Evolutionary conservation across 2,329 filamentous ascomycete genomes (phyloP), one percentile per base, ranked within the genome.

Genomic region (Alternaria brassicae): DNA sequence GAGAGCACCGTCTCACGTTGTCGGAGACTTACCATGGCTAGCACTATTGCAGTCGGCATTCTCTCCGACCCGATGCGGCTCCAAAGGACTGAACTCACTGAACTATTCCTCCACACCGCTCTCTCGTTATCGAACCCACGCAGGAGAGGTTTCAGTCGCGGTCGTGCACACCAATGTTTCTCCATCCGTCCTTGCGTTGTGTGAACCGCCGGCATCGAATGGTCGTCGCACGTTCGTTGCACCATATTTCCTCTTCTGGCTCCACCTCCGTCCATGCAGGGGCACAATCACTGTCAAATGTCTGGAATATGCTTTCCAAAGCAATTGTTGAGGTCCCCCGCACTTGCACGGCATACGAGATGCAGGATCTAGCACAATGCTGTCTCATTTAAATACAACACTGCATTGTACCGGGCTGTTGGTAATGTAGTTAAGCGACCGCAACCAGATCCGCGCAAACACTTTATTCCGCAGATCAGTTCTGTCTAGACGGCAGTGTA

Each of bases 381-480:
- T 57, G 13, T 25, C 58, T 66, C 65, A 63, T 69, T 58, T 69
- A 63, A 56, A 45, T 50, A 50, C 65, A 58, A 65, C 60, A 23
- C 41, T 53, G 28, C 19, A 21, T 42, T 32, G 60, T 65, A 65
- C 68, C 68, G 58, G 68, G 66, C 59, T 65, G 62, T 40, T 70
- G 68, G 68, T 68, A 66, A 42, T 56, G 25, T 55, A 40, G 45
- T 19, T 51, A 58, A 56, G 53, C 54, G 56, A 61, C 53, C 40
- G 40, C 41, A 57, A 45, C 58, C 53, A 58, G 54, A 56, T 61
- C 58, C 34, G 42, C 44, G 52, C 40, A 36, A 58, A 44, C 65
- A 65, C 66, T 66, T 49, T 68, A 68, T 61, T 62, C 42, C 41
- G 65, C 57, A 63, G 60, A 68, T 68, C 65, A 56, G 36, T 49